phyloP scores from a whole-genome alignment of 1,284 basidiomycete species.

The Microbotryomycetes sp. region DNA sequence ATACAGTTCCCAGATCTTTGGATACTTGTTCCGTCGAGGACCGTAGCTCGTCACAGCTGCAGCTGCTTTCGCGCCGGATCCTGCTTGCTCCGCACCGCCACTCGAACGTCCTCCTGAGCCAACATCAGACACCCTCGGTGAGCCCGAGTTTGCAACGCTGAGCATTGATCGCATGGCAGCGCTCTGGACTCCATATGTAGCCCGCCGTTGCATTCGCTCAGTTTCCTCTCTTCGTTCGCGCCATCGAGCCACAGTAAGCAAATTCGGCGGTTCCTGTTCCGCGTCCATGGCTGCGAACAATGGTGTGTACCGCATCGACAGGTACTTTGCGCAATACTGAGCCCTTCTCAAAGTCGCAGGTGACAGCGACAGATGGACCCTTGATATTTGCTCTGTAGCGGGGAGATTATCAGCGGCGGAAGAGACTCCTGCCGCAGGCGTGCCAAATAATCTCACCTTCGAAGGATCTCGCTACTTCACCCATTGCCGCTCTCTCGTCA shows the following conservation, averaged over 20 bases:
- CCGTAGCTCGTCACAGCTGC: constrained; percentile 1
- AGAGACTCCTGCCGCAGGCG: no score
- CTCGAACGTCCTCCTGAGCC: no score
- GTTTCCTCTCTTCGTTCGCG: constrained; percentile 2
- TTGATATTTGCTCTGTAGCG: constrained; percentile 10
- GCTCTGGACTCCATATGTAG: no score
- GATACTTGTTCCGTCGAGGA: constrained; percentile 11
- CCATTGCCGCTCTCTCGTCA: constrained; percentile 1
- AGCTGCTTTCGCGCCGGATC: not conserved
- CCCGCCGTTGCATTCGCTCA: constrained; percentile 1
- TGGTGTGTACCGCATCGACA: constrained; percentile 12
- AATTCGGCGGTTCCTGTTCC: constrained; percentile 1
- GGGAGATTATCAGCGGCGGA: not conserved
- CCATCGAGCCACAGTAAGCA: constrained; percentile 10
- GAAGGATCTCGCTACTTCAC: constrained; percentile 1
- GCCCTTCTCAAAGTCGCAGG: constrained; percentile 17
- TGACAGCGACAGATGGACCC: constrained; percentile 19
- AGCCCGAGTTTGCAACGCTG: not conserved
- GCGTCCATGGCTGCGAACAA: constrained; percentile 4
- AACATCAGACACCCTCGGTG: not conserved
- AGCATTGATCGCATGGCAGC: no score
- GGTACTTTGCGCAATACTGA: constrained; percentile 14
- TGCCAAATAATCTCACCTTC: constrained; percentile 6
- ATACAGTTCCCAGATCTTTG: constrained; percentile 15
- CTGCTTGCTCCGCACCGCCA: no score